These are phyloP conservation scores for Vitis labrusca DNA, from an alignment of 164 flowering plant genomes.

Conservation along the genomic window DNA sequence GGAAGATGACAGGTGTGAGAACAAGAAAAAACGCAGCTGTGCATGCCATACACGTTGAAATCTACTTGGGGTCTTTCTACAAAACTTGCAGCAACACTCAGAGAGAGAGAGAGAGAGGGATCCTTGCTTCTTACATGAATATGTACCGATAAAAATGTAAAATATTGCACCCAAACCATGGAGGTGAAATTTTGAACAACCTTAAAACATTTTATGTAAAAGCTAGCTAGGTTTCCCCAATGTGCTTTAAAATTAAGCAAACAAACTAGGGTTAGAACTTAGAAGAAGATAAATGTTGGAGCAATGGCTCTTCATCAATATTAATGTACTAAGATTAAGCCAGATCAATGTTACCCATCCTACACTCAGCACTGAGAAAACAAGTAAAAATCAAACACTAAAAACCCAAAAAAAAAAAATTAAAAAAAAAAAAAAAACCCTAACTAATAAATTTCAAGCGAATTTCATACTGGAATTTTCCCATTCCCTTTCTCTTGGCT, in stretches of 20 bases:
- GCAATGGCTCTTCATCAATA: conserved; percentile 26
- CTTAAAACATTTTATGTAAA: background rate
- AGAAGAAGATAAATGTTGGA: background rate
- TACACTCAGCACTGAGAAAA: conserved; percentile 6
- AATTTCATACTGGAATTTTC: background rate
- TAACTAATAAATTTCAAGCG: conserved; percentile 7
- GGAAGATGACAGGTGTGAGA: conserved; percentile 25
- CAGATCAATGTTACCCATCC: background rate
- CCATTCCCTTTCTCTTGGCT: background rate
- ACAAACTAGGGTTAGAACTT: background rate
- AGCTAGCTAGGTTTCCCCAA: background rate
- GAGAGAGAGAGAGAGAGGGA: background rate
- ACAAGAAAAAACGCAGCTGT: conserved; percentile 13
- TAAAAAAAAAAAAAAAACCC: conserved; percentile 6
- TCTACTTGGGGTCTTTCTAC: conserved; percentile 12
- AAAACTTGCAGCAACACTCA: background rate
- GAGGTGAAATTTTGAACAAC: background rate
- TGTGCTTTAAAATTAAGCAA: background rate
- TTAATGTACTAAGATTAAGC: conserved; percentile 9
- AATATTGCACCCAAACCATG: background rate
- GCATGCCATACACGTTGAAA: conserved; percentile 30
- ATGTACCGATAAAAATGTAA: background rate
- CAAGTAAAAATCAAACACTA: background rate
- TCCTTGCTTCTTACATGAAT: background rate
- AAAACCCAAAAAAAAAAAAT: background rate